Evolutionary conservation across 495 filamentous ascomycete genomes (phyloP), one percentile per base, ranked within the genome.

Genomic region (Cudoniella acicularis): DNA sequence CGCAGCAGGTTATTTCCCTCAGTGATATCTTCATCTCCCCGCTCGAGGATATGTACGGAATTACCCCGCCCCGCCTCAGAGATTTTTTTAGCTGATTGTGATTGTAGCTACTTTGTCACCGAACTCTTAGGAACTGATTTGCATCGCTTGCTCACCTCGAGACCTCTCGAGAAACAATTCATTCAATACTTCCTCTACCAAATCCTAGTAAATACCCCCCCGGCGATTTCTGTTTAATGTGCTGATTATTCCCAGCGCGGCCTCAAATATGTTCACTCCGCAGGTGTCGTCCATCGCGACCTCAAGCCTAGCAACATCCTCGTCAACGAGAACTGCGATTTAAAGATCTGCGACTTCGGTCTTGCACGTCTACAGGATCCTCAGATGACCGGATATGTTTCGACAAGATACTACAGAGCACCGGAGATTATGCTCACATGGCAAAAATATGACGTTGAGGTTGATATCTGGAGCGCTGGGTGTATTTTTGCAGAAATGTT

Each of bases 341-440:
- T 98, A 54, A 98, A 98, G 77, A 98, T 98, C 73, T 98, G 94
- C 81, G 94, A 98, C 72, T 98, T 98, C 66, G 94, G 94, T 59
- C 79, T 98, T 54, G 94, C 94, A 42, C 89, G 94, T 67, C 96
- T 98, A 67, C 94, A 98, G 73, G 94, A 98, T 67, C 94, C 94
- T n/a, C 94, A 98, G 75, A 98, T 98, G 94, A 98, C 94, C 41
- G 94, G 94, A 67, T 98, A 98, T 69, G 94, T 98, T 43, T 98
- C 94, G 49, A 98, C 94, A 52, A 82, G 94, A 77, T 98, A 98
- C 80, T 98, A 98, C 77, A 88, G 94, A 50, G 94, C 94, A 3
- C 94, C 94, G 16, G 94, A 98, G 75, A 98, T 98, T 70, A 98
- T 98, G 94, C 91, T 98, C 67, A 98, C 94, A 46, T 98, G 94